phyloP scores from a whole-genome alignment of 441 rosid species.

The Populus hybrid region DNA sequence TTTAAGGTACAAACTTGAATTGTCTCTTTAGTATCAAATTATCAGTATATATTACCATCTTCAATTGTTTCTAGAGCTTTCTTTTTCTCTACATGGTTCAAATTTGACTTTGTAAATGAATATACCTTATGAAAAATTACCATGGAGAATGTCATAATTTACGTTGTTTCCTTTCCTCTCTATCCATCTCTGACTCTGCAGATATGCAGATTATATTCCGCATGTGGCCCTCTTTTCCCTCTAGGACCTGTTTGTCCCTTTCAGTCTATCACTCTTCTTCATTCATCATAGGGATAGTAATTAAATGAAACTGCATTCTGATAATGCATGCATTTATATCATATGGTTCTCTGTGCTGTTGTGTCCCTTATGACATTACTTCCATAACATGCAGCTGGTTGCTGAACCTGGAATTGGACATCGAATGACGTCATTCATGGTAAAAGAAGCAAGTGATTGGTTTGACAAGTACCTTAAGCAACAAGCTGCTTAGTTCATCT shows the following conservation, averaged over 20 bases:
- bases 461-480: conserved; percentile 63
- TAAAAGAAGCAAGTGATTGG: conserved; percentile 85
- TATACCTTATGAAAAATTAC: not conserved
- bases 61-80: not conserved
- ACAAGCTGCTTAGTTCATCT: conserved; percentile 4
- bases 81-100: not conserved
- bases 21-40: not conserved
- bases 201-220: not conserved
- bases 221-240: not conserved
- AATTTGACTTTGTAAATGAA: not conserved
- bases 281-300: not conserved
- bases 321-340: not conserved
- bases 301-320: not conserved
- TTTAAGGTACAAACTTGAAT: conserved; percentile 50
- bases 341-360: not conserved
- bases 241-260: not conserved
- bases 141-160: not conserved
- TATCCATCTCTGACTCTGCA: not conserved
- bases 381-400: conserved; percentile 42
- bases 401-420: conserved; percentile 81
- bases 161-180: not conserved
- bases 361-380: not conserved
- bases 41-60: not conserved
- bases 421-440: conserved; percentile 67
- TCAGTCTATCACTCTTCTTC: not conserved